A percentile compares a stretch with the other conserved stretches of the same genome.
Conservation (phyloP, 148 eudicot species). For the Hydrangea macrophylla region DNA sequence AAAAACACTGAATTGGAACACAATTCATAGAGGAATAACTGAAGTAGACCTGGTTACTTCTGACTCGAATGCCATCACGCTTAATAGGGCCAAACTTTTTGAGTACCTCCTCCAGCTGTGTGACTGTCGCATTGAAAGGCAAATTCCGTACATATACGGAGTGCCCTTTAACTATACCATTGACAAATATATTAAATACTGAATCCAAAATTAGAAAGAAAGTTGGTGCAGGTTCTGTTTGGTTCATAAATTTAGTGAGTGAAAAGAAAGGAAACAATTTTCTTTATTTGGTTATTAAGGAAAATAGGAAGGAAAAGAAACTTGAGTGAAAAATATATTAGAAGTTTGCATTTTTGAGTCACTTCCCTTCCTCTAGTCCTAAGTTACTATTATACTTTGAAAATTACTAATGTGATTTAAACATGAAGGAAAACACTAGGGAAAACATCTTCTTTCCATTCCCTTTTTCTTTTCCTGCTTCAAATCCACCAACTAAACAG, state of each 20-base stretch:
- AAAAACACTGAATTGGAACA: slow-evolving; percentile 1
- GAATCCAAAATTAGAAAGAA: background rate
- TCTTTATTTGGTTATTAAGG: no score
- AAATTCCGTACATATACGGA: slow-evolving; percentile 66
- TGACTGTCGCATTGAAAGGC: slow-evolving; percentile 50
- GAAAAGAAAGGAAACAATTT: no score
- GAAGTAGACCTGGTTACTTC: slow-evolving; percentile 60
- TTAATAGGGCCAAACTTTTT: slow-evolving; percentile 64
- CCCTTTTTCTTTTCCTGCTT: no score
- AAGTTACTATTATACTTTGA: no score
- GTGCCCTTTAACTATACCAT: slow-evolving; percentile 45
- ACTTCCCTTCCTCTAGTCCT: no score
- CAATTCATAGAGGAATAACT: background rate
- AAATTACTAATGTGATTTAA: no score
- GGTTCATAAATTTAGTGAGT: no score
- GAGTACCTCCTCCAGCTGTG: slow-evolving; percentile 62
- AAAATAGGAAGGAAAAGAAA: background rate
- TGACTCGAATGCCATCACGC: slow-evolving; percentile 70
- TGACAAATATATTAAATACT: background rate
- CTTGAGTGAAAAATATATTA: background rate
- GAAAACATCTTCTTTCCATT: no score
- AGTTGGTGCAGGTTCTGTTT: background rate
- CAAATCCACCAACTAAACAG: no score
- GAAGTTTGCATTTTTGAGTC: no score
- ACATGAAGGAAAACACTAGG: no score